Base-by-base conservation (phyloP, 192 early-diverging fungal species). In the Backusella mclennaniae region DNA sequence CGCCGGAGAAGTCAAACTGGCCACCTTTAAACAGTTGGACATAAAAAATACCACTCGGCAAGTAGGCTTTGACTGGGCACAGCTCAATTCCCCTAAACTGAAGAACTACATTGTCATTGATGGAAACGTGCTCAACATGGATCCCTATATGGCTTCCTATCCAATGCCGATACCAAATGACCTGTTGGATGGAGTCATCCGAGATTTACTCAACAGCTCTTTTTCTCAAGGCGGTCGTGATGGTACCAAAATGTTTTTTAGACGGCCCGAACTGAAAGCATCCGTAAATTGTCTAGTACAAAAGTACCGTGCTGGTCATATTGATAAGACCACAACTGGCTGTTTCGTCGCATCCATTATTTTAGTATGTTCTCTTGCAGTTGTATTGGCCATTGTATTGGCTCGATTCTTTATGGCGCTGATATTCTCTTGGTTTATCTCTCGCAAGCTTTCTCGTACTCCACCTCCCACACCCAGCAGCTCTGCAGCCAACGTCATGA, bases 361-460 rank as follows among this genome's bases (percentile, higher is more conserved):
- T 82, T 86, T 89, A 66, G 88, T 86, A 63, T 69, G 86, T 33
- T 88, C 89, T 21, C 80, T 93, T 36, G 81, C 83, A 23, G 80
- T 92, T 21, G 91, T 93, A 71, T 80, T 91, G 2, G 80, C 91
- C 29, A 87, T 91, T 29, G 89, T 92, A 19, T 67, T 90, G 29
- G 79, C 85, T 52, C 85, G 87, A 78, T 95, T 95, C 79, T 76
- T 89, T 56, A 93, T 94, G 91, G 93, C 93, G 4, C 84, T 93
- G 26, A 84, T 92, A 31, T 94, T 94, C 84, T 86, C 90, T 66
- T 94, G 91, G 87, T 89, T 94, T 69, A 73, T 93, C 69, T 94
- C 92, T 41, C 89, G 66, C 82, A 89, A 84, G 73, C 56, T 84
- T 33, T 77, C 82, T 21, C 73, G 79, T 23, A 80, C 76, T 6